A percentile compares a stretch with the other conserved stretches of the same genome.
Evolutionary conservation across 352 stramenopile genomes (phyloP).

Genomic region (Pythium brachiatum): DNA sequence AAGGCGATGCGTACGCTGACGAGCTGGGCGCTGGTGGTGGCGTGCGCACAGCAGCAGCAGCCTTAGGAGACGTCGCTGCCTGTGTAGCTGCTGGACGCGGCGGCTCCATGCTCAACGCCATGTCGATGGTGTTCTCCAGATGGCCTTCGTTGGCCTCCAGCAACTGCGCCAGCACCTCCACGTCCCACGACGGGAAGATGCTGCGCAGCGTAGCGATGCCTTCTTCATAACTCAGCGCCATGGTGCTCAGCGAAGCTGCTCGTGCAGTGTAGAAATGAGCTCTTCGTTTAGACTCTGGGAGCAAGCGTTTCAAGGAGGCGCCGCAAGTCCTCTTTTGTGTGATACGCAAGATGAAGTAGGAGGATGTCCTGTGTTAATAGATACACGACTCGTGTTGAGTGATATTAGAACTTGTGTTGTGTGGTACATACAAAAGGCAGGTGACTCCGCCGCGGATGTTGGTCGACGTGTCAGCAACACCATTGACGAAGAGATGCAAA

Average conservation of each 20-base stretch:
- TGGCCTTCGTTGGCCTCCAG: constrained; percentile 66
- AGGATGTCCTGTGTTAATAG: neutral
- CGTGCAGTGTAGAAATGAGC: constrained; percentile 4
- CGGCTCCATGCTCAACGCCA: constrained; percentile 67
- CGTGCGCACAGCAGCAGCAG: neutral
- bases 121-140: constrained; percentile 74
- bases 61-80: neutral
- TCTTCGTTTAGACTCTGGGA: constrained; percentile 8
- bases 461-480: constrained; percentile 6
- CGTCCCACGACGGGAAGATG: constrained; percentile 81
- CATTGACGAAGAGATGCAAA: constrained; percentile 11
- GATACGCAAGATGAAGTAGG: constrained; percentile 7
- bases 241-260: constrained; percentile 10
- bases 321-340: constrained; percentile 9
- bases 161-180: constrained; percentile 50
- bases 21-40: constrained; percentile 3
- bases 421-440: constrained; percentile 12
- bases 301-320: neutral
- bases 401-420: constrained; percentile 12
- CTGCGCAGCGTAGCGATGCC: constrained; percentile 57
- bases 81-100: constrained; percentile 1
- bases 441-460: constrained; percentile 2
- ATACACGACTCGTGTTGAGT: neutral
- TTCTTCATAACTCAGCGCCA: constrained; percentile 60
- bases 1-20: constrained; percentile 1